A percentile compares a stretch with the other conserved stretches of the same genome.
phyloP scores from a whole-genome alignment of 768 basidiomycete genomes.

The Leccinum subtestaceum region DNA sequence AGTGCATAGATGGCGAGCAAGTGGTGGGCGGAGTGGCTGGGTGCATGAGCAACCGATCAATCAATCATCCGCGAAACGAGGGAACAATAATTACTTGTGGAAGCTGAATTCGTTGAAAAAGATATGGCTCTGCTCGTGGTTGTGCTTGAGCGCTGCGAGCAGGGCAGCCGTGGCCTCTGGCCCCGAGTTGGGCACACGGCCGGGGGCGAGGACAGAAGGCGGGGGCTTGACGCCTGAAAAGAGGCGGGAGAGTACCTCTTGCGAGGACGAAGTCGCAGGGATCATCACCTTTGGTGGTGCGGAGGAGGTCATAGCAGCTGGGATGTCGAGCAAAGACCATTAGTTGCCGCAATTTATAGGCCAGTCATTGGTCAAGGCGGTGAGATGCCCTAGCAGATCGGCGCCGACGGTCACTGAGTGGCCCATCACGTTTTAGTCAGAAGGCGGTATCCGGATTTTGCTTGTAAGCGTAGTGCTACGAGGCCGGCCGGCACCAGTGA shows the following conservation, averaged over 20 bases:
- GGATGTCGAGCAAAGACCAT: background rate
- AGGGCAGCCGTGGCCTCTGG: conserved; percentile 40
- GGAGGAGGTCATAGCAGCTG: conserved; percentile 21
- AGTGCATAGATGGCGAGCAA: conserved; percentile 58
- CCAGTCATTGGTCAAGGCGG: too few species aligned
- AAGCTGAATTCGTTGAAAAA: conserved; percentile 47
- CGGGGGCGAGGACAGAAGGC: conserved; percentile 38
- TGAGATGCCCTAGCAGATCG: too few species aligned
- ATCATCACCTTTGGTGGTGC: conserved; percentile 23
- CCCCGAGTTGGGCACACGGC: conserved; percentile 36
- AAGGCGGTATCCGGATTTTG: too few species aligned
- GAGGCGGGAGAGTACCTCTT: conserved; percentile 26
- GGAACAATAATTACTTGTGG: conserved; percentile 24
- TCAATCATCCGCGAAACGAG: background rate
- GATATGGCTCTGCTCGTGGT: conserved; percentile 50
- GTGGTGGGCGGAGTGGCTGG: conserved; percentile 57
- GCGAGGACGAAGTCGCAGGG: conserved; percentile 21
- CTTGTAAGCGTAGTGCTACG: too few species aligned
- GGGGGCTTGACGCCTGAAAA: conserved; percentile 31
- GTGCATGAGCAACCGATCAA: background rate
- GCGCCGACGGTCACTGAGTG: too few species aligned
- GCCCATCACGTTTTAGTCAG: too few species aligned
- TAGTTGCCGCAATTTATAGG: conserved; percentile 8
- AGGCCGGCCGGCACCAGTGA: too few species aligned
- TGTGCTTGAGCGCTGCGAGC: conserved; percentile 44